Conservation (phyloP, 106 monocot species). For the Dendrobium catenatum region DNA sequence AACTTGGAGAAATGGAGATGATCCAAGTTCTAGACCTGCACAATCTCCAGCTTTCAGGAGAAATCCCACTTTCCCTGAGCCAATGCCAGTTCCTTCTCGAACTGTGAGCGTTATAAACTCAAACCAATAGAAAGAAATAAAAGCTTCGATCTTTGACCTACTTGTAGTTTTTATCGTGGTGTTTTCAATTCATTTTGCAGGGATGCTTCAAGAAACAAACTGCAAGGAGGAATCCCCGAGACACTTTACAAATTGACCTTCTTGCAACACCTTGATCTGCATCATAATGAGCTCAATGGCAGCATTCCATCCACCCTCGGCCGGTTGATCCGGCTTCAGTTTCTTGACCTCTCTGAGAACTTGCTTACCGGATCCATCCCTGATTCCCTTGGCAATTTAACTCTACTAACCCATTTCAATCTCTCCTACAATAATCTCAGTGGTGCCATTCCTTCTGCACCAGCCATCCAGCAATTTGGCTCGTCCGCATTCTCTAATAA, state of each 20-base stretch:
- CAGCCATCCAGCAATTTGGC: conserved; percentile 51
- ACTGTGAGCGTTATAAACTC: conserved; percentile 47
- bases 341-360: conserved; percentile 71
- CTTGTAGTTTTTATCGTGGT: neutral
- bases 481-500: conserved; percentile 54
- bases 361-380: conserved; percentile 60
- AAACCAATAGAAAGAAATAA: neutral
- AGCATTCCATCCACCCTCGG: conserved; percentile 51
- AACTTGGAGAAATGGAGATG: conserved; percentile 46
- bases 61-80: conserved; percentile 58
- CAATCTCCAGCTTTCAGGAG: conserved; percentile 56
- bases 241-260: conserved; percentile 60
- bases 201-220: conserved; percentile 60
- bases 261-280: conserved; percentile 68
- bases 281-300: conserved; percentile 52
- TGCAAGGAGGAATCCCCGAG: conserved; percentile 64
- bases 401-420: conserved; percentile 53
- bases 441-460: conserved; percentile 52
- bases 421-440: conserved; percentile 79
- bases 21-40: conserved; percentile 58
- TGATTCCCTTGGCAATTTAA: conserved; percentile 35
- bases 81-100: conserved; percentile 69
- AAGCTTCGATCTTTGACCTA: neutral
- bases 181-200: conserved; percentile 36
- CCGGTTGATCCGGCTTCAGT: conserved; percentile 38